These are phyloP conservation scores for Citeromyces nyonsensis DNA, from an alignment of 805 yeast genomes.

Conservation along the genomic window DNA sequence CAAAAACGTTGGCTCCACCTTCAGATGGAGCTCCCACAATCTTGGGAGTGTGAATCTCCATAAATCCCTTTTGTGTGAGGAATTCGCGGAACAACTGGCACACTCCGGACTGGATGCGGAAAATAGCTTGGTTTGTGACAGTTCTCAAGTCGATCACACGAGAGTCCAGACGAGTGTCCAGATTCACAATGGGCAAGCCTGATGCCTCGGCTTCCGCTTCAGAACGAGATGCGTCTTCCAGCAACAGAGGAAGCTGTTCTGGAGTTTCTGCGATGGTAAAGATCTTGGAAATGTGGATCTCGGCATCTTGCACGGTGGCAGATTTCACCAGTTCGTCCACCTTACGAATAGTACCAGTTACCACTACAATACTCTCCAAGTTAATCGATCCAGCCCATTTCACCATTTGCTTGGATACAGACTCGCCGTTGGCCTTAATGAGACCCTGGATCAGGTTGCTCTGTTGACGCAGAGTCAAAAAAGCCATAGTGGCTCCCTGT, in stretches of 20 bases:
- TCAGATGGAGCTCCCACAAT: slow-evolving; percentile 91
- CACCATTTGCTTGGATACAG: slow-evolving; percentile 87
- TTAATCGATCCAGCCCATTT: slow-evolving; percentile 85
- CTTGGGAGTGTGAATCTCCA: slow-evolving; percentile 94
- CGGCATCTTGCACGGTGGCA: slow-evolving; percentile 84
- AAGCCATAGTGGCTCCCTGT: slow-evolving; percentile 91
- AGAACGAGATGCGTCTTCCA: slow-evolving; percentile 93
- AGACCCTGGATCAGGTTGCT: slow-evolving; percentile 70
- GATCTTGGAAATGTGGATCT: slow-evolving; percentile 63
- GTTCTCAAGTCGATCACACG: slow-evolving; percentile 96
- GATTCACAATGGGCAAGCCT: slow-evolving; percentile 85
- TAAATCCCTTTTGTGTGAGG: slow-evolving; percentile 48
- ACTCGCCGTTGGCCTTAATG: slow-evolving; percentile 52
- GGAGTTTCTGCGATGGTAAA: slow-evolving; percentile 79
- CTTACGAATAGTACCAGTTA: slow-evolving; percentile 70
- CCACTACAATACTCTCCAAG: slow-evolving; percentile 84
- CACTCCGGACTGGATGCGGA: slow-evolving; percentile 86
- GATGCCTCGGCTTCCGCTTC: slow-evolving; percentile 89
- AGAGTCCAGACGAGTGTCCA: slow-evolving; percentile 90
- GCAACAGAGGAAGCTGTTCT: slow-evolving; percentile 78
- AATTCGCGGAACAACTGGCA: slow-evolving; percentile 83
- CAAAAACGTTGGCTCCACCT: slow-evolving; percentile 96
- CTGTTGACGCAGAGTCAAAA: slow-evolving; percentile 87
- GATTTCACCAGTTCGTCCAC: slow-evolving; percentile 80
- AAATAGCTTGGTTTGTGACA: slow-evolving; percentile 92